A percentile compares a stretch with the other conserved stretches of the same genome.
Conservation (phyloP, 2,329 filamentous ascomycete species). For the Aspergillus sp. region DNA sequence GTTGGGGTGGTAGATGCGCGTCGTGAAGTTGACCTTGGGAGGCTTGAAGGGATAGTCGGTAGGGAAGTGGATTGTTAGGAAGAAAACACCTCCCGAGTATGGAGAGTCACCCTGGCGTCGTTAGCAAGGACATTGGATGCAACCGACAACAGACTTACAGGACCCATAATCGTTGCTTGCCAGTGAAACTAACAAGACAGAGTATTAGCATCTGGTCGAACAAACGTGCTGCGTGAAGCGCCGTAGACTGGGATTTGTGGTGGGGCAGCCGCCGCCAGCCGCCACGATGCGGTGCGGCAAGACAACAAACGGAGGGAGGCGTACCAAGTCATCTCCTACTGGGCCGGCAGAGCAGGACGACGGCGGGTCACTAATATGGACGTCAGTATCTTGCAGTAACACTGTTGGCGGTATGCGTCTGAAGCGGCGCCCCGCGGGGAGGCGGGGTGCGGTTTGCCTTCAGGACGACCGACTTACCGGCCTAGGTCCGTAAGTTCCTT, state of each 20-base stretch:
- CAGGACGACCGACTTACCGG: conserved; percentile 31
- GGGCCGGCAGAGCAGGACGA: conserved; percentile 98
- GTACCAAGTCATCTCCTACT: conserved; percentile 94
- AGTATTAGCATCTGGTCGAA: conserved; percentile 18
- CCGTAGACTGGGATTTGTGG: too few species aligned
- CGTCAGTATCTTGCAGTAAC: too few species aligned
- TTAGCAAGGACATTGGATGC: conserved; percentile 18
- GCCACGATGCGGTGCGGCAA: conserved; percentile 11
- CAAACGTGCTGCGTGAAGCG: not conserved
- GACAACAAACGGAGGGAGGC: conserved; percentile 22
- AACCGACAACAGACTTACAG: conserved; percentile 53
- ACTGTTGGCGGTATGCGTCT: too few species aligned
- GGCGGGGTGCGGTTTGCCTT: not conserved
- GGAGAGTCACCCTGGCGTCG: conserved; percentile 75
- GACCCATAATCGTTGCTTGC: conserved; percentile 99
- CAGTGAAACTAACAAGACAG: conserved; percentile 73
- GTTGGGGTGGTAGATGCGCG: conserved; percentile 98
- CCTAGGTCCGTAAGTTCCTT: conserved; percentile 46
- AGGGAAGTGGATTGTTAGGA: conserved; percentile 96
- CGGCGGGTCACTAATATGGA: conserved; percentile 93
- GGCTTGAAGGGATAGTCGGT: conserved; percentile 99
- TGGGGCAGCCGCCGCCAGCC: too few species aligned
- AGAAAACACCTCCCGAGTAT: conserved; percentile 97
- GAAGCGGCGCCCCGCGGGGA: not conserved
- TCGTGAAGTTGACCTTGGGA: conserved; percentile 99